phyloP scores from a whole-genome alignment of 202 grass and related monocot species.

The Setaria italica region DNA sequence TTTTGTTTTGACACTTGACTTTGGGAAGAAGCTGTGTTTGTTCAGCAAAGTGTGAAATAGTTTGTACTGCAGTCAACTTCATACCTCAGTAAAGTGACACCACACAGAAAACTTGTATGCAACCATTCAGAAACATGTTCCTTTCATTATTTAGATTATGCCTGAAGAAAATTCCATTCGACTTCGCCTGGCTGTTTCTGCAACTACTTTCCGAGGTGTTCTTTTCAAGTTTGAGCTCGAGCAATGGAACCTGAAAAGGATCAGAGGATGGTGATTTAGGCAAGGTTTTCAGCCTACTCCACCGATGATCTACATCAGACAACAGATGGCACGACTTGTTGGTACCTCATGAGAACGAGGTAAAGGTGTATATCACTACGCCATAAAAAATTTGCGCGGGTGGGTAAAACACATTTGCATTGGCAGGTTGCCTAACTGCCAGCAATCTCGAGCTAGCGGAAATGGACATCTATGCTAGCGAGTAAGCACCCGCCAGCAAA shows the following conservation, averaged over 20 bases:
- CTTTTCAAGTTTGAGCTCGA: not conserved
- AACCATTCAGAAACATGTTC: too few relatives aligned
- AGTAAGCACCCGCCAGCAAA: too few relatives aligned
- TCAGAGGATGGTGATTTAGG: not conserved
- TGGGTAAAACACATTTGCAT: too few relatives aligned
- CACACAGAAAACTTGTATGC: too few relatives aligned
- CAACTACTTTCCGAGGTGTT: not conserved
- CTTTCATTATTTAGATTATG: too few relatives aligned
- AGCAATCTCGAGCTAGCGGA: too few relatives aligned
- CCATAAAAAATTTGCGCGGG: too few relatives aligned
- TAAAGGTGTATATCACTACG: not conserved
- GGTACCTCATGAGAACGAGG: not conserved
- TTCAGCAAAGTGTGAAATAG: not conserved
- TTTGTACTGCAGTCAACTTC: slow-evolving; percentile 1
- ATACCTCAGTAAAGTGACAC: not conserved
- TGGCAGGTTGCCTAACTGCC: too few relatives aligned
- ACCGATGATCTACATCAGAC: not conserved
- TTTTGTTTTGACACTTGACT: not conserved
- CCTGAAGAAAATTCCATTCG: not conserved
- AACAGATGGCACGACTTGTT: not conserved
- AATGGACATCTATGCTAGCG: too few relatives aligned
- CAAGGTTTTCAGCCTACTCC: not conserved
- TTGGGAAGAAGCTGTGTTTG: not conserved
- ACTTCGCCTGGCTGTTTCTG: not conserved
- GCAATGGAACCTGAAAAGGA: not conserved